Base-by-base conservation (phyloP, 192 early-diverging fungal genomes). In the Cetraspora pellucida region DNA sequence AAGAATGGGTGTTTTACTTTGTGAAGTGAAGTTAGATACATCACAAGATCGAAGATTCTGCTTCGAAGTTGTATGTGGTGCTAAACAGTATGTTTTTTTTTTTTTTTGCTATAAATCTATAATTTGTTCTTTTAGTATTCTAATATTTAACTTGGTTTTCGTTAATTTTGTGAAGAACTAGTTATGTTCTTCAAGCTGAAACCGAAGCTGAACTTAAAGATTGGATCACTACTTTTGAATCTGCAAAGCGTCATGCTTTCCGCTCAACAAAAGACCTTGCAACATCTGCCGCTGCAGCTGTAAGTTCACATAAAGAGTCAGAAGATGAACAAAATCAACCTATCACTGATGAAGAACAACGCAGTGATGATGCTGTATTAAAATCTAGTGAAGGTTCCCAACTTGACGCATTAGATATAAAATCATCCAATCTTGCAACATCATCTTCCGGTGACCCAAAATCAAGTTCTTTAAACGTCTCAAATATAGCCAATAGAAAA, bases 31-130 rank as follows among this genome's bases (percentile, higher is more conserved):
- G 10, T 81, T 87, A 14, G 85, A 83, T 30, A 76, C 54, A 2
- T 84, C 86, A n/a, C 81, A 87, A 67, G 92, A 93, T 43, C 84
- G 92, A 16, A 80, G 92, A 44, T 93, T 89, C 77, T 91, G 89
- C 60, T 93, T 93, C 77, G 90, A 92, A 72, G 81, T 93, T 3
- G 83, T 86, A 11, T 89, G 86, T 52, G 68, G 68, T 63, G 77
- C 85, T 3, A 87, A 87, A 28, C 88, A 89, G 91, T 92, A 84
- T 74, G 81, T 81, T 28, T 30, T 69, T 27, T 4, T 3, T 57
- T 6, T 27, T 7, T 81, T n/a, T 27, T 28, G 28, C 0, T n/a
- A 65, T 21, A 10, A 25, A 23, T 0, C 11, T 60, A 43, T n/a
- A 31, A 19, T 25, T 30, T 37, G 10, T 5, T 19, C 10, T 10